phyloP scores from a whole-genome alignment of 2,329 filamentous ascomycete genomes.

The Fusarium pseudonygamai region DNA sequence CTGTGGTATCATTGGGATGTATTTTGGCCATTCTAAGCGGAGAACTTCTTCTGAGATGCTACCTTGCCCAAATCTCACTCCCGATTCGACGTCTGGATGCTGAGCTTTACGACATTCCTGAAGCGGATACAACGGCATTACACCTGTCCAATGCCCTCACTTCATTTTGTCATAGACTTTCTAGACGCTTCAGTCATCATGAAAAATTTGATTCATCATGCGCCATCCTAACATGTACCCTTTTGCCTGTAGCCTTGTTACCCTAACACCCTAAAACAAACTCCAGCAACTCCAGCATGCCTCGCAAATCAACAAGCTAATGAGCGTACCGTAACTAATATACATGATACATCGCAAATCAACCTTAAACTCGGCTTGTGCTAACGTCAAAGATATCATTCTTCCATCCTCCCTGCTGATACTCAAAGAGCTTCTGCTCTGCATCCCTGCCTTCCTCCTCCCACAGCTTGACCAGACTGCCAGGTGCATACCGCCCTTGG shows the following conservation, averaged over 20 bases:
- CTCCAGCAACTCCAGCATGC: conserved; percentile 25
- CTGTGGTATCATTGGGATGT: neutral
- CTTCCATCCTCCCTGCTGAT: conserved; percentile 77
- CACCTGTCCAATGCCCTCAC: neutral
- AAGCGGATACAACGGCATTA: neutral
- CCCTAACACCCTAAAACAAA: neutral
- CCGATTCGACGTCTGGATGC: neutral
- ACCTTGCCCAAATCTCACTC: conserved; percentile 11
- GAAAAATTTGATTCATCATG: conserved; percentile 11
- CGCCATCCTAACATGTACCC: conserved; percentile 12
- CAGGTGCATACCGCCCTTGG: conserved; percentile 85
- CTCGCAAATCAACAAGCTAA: conserved; percentile 15
- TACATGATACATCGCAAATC: neutral
- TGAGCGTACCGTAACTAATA: conserved; percentile 11
- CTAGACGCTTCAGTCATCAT: neutral
- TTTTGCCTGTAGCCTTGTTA: conserved; percentile 17
- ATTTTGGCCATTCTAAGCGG: neutral
- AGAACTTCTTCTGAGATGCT: conserved; percentile 8
- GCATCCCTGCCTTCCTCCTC: conserved; percentile 79
- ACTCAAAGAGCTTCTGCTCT: conserved; percentile 78
- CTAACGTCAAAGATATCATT: conserved; percentile 80
- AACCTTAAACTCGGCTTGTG: conserved; percentile 43
- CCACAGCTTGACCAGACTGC: conserved; percentile 90
- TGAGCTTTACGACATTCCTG: conserved; percentile 4
- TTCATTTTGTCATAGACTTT: conserved; percentile 4